These are phyloP conservation scores for Colletotrichum cuscutae DNA, from an alignment of 2,329 filamentous ascomycete species.

Conservation along the genomic window DNA sequence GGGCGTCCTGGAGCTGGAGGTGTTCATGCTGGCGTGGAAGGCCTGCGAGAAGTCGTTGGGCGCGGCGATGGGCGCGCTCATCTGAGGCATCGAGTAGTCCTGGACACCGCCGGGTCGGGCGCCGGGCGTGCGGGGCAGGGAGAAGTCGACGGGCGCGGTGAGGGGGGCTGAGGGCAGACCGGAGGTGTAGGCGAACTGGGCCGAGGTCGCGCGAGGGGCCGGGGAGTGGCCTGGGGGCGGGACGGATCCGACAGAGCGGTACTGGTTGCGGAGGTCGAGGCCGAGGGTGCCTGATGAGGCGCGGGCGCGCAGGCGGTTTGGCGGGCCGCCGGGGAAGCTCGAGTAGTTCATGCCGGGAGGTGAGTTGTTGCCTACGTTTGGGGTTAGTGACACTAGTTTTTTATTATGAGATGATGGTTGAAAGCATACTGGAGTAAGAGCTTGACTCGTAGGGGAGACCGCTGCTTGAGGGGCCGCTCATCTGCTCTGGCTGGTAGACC, in stretches of 20 bases:
- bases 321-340: constrained; percentile 55
- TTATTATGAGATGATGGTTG: background rate
- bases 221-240: constrained; percentile 43
- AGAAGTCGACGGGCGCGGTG: constrained; percentile 64
- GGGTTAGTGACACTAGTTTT: constrained; percentile 33
- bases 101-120: constrained; percentile 47
- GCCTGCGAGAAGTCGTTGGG: constrained; percentile 63
- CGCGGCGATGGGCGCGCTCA: constrained; percentile 65
- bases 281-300: constrained; percentile 59
- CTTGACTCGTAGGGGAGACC: constrained; percentile 61
- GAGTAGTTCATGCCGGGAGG: constrained; percentile 62
- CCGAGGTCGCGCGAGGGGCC: constrained; percentile 42
- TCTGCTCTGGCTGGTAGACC: constrained; percentile 61
- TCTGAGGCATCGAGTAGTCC: constrained; percentile 64
- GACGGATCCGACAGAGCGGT: constrained; percentile 48
- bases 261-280: constrained; percentile 58
- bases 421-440: constrained; percentile 61
- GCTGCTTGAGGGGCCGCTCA: constrained; percentile 52
- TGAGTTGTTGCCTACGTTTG: constrained; percentile 56
- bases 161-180: constrained; percentile 65
- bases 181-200: constrained; percentile 51
- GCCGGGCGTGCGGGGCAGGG: constrained; percentile 55
- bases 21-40: constrained; percentile 53
- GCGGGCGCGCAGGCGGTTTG: constrained; percentile 58
- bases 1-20: constrained; percentile 50